Evolutionary conservation across 2,329 filamentous ascomycete species (phyloP).

Genomic region (Penicillium griseofulvum): DNA sequence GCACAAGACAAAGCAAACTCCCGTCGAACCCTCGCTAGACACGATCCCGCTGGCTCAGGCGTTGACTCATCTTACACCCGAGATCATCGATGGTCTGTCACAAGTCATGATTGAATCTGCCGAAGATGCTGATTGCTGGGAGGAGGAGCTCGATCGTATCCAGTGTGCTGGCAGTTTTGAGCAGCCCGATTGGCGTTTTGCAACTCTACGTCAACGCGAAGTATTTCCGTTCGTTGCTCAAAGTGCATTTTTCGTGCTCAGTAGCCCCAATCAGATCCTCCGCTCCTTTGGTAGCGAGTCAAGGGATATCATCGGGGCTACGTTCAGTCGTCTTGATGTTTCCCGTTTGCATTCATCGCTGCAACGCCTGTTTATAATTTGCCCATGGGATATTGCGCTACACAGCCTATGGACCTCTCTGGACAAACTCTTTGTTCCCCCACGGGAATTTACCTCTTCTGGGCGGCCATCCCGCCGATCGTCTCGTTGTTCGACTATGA

Average conservation of each 20-base stretch:
- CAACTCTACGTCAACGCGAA: constrained; percentile 37
- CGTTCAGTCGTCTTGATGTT: constrained; percentile 26
- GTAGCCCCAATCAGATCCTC: constrained; percentile 41
- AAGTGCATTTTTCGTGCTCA: constrained; percentile 45
- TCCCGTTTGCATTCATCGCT: constrained; percentile 34
- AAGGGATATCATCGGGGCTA: neutral
- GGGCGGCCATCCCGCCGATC: constrained; percentile 32
- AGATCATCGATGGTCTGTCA: constrained; percentile 39
- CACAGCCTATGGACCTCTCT: constrained; percentile 44
- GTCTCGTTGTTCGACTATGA: constrained; percentile 28
- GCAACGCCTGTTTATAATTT: constrained; percentile 36
- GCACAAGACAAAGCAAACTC: constrained; percentile 15
- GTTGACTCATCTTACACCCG: constrained; percentile 35
- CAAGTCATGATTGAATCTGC: constrained; percentile 36
- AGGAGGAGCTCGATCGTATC: constrained; percentile 38
- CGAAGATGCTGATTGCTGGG: constrained; percentile 40
- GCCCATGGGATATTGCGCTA: constrained; percentile 42
- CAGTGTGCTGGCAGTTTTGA: constrained; percentile 38
- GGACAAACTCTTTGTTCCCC: constrained; percentile 41
- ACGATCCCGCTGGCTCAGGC: constrained; percentile 28
- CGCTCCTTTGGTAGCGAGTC: constrained; percentile 37
- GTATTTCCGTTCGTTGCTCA: constrained; percentile 45
- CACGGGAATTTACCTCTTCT: constrained; percentile 34
- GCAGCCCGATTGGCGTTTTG: constrained; percentile 38
- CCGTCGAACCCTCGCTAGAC: constrained; percentile 11